Conservation (phyloP, 768 basidiomycete species). For the Brasilioporus rufonigricans region DNA sequence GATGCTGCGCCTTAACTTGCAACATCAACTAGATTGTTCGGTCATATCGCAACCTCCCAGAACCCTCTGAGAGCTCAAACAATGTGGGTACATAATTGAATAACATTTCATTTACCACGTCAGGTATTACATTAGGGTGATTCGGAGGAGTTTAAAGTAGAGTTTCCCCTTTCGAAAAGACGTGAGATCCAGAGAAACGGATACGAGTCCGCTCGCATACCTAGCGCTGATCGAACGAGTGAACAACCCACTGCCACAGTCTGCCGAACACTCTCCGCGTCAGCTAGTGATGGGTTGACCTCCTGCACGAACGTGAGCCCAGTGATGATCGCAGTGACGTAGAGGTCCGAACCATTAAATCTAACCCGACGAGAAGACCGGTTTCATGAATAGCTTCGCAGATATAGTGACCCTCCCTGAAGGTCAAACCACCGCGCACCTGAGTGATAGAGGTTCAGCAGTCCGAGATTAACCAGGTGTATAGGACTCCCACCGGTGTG, state of each 20-base stretch:
- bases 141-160: slow-evolving; percentile 21
- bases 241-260: slow-evolving; percentile 92
- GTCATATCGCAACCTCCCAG: background rate
- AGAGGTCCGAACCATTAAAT: slow-evolving; percentile 74
- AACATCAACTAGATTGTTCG: background rate
- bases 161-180: slow-evolving; percentile 30
- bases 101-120: slow-evolving; percentile 1
- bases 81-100: background rate
- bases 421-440: slow-evolving; percentile 94
- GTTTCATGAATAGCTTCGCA: slow-evolving; percentile 93
- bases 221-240: slow-evolving; percentile 76
- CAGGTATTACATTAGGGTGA: slow-evolving; percentile 2
- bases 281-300: slow-evolving; percentile 92
- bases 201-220: slow-evolving; percentile 41
- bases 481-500: slow-evolving; percentile 61
- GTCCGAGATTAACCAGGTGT: background rate
- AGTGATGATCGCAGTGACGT: background rate
- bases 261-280: slow-evolving; percentile 70
- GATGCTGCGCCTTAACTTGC: too few species aligned
- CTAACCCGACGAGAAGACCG: slow-evolving; percentile 85
- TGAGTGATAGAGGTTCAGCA: slow-evolving; percentile 23
- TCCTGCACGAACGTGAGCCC: slow-evolving; percentile 51
- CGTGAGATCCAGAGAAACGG: slow-evolving; percentile 6
- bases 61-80: background rate
- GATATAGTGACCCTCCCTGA: slow-evolving; percentile 98